Percentiles rank a stretch among this genome's conserved stretches.
Conservation (phyloP, 2,329 filamentous ascomycete species). For the Penicillium sp. region DNA sequence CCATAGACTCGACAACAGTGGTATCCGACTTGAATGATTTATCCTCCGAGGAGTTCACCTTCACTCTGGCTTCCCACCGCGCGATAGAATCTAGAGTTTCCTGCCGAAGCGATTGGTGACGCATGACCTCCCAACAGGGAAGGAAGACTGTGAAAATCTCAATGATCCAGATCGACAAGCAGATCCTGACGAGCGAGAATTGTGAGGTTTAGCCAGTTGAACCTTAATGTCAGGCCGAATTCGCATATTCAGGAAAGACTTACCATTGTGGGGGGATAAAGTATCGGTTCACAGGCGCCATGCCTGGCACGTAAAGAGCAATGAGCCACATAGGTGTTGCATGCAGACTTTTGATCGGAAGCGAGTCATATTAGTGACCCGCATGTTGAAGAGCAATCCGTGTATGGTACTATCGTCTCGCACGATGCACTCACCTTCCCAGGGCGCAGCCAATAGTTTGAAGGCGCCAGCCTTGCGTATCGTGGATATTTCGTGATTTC, state of each 20-base stretch:
- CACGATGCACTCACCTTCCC: slow-evolving; percentile 22
- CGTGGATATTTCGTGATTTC: slow-evolving; percentile 43
- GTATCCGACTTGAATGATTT: slow-evolving; percentile 25
- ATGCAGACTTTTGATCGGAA: slow-evolving; percentile 38
- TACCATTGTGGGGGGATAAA: slow-evolving; percentile 56
- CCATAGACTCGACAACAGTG: slow-evolving; percentile 26
- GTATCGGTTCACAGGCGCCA: slow-evolving; percentile 49
- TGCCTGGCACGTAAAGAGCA: slow-evolving; percentile 49
- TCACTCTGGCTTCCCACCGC: slow-evolving; percentile 35
- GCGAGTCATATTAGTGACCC: neutral
- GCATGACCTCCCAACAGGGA: slow-evolving; percentile 54
- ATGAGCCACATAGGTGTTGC: slow-evolving; percentile 62
- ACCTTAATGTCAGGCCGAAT: too few relatives aligned
- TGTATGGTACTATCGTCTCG: neutral
- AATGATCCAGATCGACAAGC: slow-evolving; percentile 56
- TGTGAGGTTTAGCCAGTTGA: too few relatives aligned
- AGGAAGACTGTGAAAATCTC: slow-evolving; percentile 60
- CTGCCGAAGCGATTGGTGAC: slow-evolving; percentile 27
- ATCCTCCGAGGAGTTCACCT: slow-evolving; percentile 14
- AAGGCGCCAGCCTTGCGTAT: slow-evolving; percentile 61
- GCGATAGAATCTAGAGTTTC: slow-evolving; percentile 34
- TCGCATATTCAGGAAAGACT: neutral
- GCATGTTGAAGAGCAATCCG: too few relatives aligned
- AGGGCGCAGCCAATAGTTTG: slow-evolving; percentile 53
- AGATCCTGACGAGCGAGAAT: slow-evolving; percentile 32